Evolutionary conservation across 2,329 filamentous ascomycete genomes (phyloP), one percentile per base, ranked within the genome.

Genomic region (Colletotrichum truncatum): DNA sequence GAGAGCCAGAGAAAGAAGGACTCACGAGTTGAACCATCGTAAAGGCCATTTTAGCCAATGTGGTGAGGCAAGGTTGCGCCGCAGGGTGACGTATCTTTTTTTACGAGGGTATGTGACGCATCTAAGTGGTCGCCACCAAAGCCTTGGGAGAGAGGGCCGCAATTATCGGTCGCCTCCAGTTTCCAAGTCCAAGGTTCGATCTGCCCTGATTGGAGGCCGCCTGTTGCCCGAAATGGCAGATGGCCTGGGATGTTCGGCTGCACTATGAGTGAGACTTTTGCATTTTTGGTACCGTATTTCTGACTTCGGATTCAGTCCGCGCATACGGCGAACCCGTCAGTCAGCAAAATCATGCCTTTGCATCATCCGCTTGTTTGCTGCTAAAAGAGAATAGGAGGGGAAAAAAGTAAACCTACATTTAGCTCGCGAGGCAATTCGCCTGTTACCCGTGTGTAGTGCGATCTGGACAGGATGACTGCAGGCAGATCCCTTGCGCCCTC

Each of bases 121-220:
- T 59, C 46, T 66, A 45, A 66, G 60, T 66, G 64, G 64, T 60
- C 60, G 64, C 60, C 60, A 64, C 64, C 64, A 10, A 41, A 59
- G 58, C 59, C 21, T 38, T 64, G 25, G 21, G 54, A 25, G 59
- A 39, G 59, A 66, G 48, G 28, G 64, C 52, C 59, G 45, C 52
- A 18, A 45, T 18, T 59, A n/a, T 26, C 36, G 59, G 59, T 53
- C 45, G 30, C 43, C 43, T 11, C 11, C 61, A 59, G 59, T 49
- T 25, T 64, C 63, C 66, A 51, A 58, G 57, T 48, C 21, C 63
- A 48, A 66, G 56, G 51, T 63, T 67, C 56, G 23, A 62, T 45
- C 32, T 53, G 56, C 26, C 66, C 56, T 63, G 56, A 67, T 66
- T 67, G 63, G 66, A 67, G 66, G 63, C 66, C 66, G 62, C 62